Base-by-base conservation (phyloP, 768 basidiomycete genomes). In the Suillus cothurnatus region DNA sequence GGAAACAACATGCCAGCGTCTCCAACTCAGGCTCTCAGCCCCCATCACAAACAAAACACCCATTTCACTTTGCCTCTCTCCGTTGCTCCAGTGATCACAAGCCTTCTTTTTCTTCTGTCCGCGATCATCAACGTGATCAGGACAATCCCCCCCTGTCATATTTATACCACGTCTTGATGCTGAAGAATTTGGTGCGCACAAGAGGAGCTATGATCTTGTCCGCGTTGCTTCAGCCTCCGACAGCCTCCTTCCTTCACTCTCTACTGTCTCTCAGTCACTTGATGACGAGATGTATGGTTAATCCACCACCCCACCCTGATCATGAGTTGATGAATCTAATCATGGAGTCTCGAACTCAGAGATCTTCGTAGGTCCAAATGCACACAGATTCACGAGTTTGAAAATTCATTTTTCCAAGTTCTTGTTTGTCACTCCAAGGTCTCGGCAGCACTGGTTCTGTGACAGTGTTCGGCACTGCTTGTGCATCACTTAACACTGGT, bases 1-100 rank as follows among this genome's bases (percentile, higher is more conserved):
- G 86, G 87, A 32, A 82, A 86, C 41, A 81, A 74, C 64, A 86
- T 83, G 66, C 71, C 75, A 21, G 59, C 78, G 7, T 69, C 72
- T n/a, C 61, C 77, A 23, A 55, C n/a, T n/a, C n/a, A n/a, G n/a
- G n/a, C n/a, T n/a, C 68, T 28, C 66, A 15, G 43, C 71, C n/a
- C 69, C 73, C 15, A 76, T 72, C 43, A 53, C 70, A 2, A 66
- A 72, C 43, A 73, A 71, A 61, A 61, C 73, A 38, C 67, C 77
- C 26, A 80, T 83, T 81, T 53, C 76, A 70, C 50, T 86, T 88
- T 67, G 84, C 83, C n/a, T 81, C 87, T 12, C 75, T 87, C n/a
- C 81, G 88, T 57, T 81, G 83, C 61, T 86, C 87, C 28, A 82
- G 85, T 67, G 76, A 79, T 5, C 79, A 78, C 64, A 86, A 87